Base-by-base conservation (phyloP, 495 filamentous ascomycete genomes). In the Aspergillus diversus region DNA sequence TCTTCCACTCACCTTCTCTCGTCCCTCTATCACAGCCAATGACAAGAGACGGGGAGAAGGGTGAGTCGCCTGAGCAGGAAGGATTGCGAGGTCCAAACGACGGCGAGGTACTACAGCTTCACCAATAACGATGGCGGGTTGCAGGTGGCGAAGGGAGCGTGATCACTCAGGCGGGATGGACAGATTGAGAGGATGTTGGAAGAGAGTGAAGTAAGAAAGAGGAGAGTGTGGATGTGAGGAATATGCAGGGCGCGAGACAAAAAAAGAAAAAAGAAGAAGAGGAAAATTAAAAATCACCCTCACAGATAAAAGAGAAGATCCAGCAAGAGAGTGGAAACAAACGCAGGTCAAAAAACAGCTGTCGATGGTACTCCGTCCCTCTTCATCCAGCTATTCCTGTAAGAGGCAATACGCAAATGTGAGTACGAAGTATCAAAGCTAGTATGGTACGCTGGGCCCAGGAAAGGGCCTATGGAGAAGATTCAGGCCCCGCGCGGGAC, bases 1-100 rank as follows among this genome's bases (percentile, higher is more conserved):
- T 51, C 33, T 55, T 52, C 35, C 42, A 17, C 34, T 46, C 60
- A 47, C 32, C 51, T 37, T 48, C 27, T 62, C 51, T 37, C 33
- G 42, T 37, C 27, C 43, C 34, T 17, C 58, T 46, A 33, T 27
- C 58, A 33, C 48, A 53, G 32, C 11, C 35, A 46, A 15, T 13
- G 47, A 51, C 35, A 16, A 54, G 47, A 53, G 49, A 54, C 53
- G 52, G 39, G 27, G 53, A 64, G 21, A 39, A 17, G 16, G 8
- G 16, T 7, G 5, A 50, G 47, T 21, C 9, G 32, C 21, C 21
- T 51, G 31, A 31, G 51, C 34, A 17, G 57, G 46, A 9, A 31
- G 47, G 47, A 55, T 13, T 33, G 17, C 52, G 15, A 57, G 34
- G 21, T 27, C 21, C 21, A 60, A 55, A 57, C 31, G 42, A 33